Percentiles rank a stretch among this genome's conserved stretches.
Evolutionary conservation across 768 basidiomycete genomes (phyloP).

Genomic region (Lactifluus subvellereus): DNA sequence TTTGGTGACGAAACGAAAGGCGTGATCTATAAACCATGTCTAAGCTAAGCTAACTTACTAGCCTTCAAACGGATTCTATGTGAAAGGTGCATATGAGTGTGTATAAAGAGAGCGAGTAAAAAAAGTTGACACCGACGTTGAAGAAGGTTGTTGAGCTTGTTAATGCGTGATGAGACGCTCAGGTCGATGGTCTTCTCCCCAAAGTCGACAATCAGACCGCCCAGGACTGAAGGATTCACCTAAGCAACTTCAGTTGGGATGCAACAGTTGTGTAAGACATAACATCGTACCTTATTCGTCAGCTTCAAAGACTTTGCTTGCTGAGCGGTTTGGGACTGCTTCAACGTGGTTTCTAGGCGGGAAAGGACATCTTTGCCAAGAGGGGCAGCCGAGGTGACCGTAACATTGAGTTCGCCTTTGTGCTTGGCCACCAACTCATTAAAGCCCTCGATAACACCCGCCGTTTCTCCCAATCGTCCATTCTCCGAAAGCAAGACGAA

Average conservation of each 20-base stretch:
- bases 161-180: conserved; percentile 89
- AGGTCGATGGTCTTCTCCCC: conserved; percentile 98
- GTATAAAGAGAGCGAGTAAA: background rate
- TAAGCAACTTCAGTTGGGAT: conserved; percentile 30
- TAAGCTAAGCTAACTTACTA: background rate
- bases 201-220: conserved; percentile 92
- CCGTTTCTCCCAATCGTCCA: conserved; percentile 78
- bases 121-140: conserved; percentile 50
- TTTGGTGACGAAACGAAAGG: background rate
- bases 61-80: conserved; percentile 24
- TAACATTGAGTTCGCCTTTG: conserved; percentile 89
- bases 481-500: conserved; percentile 88
- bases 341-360: conserved; percentile 80
- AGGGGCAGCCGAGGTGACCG: conserved; percentile 82
- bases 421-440: conserved; percentile 82
- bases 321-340: conserved; percentile 79
- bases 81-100: background rate
- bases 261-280: background rate
- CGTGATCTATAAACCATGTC: conserved; percentile 1
- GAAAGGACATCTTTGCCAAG: conserved; percentile 70
- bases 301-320: conserved; percentile 85
- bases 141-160: conserved; percentile 86
- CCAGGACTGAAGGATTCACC: conserved; percentile 90
- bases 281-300: conserved; percentile 71
- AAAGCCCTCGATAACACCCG: conserved; percentile 87